Base-by-base conservation (phyloP, 2,329 filamentous ascomycete genomes). In the Arthrocladium fulminans region DNA sequence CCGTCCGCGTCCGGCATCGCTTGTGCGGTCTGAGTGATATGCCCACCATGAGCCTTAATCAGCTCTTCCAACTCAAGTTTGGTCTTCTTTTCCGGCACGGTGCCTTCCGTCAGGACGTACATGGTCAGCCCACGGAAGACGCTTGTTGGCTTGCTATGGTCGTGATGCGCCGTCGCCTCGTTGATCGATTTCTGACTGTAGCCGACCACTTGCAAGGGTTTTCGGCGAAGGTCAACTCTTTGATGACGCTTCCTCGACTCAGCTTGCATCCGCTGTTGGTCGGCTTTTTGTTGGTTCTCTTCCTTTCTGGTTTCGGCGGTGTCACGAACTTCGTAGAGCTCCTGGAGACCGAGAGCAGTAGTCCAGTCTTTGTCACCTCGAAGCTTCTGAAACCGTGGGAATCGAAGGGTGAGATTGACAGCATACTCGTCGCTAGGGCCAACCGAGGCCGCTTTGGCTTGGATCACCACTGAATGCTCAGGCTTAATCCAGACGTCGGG, bases 401-500 rank as follows among this genome's bases (percentile, higher is more conserved):
- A 98, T 1, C 92, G 82, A 32, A 98, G 69, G 0, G 92, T 97
- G 52, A 84, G 71, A 1, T 79, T 79, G 13, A 79, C 79, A 6
- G 83, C 81, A 62, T 96, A 97, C 50, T 84, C 80, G 45, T 89
- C 84, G 1, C 86, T 90, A 0, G 73, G 68, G 0, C 77, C 79
- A 0, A 94, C 79, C 17, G 82, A 86, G 0, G 90, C 84, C 2
- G 89, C 92, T 66, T 97, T 98, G 53, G 92, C 85, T 38, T 86
- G 84, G 0, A 98, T 59, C 1, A 98, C 88, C 13, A 98, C 67
- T 0, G 89, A 96, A 52, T 97, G 86, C 45, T 79, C 81, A 0
- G 92, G 88, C 27, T 84, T 82, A 60, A 98, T 97, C 89, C 89
- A 98, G 46, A 89, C 78, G 60, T 98, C 90, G 0, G 92, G 92